These are phyloP conservation scores for Phyllostachys edulis DNA, from an alignment of 176 grass and related monocot species.

Conservation along the genomic window DNA sequence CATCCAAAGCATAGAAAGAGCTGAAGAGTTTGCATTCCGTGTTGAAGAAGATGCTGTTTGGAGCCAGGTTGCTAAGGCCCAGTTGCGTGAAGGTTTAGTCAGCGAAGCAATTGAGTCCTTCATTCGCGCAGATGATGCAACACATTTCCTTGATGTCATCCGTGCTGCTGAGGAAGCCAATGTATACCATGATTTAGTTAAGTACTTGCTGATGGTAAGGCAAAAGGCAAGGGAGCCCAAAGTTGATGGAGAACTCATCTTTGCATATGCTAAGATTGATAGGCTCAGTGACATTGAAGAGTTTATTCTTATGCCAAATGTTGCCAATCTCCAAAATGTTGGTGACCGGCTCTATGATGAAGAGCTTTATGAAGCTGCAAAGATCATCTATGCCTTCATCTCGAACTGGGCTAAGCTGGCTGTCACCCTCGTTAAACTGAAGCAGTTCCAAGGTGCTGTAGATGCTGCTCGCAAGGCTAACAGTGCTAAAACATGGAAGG, in stretches of 20 bases:
- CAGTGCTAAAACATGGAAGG: conserved; percentile 96
- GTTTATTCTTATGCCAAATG: conserved; percentile 98
- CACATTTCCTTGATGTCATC: conserved; percentile 91
- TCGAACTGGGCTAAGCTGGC: conserved; percentile 99
- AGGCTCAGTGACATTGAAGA: conserved; percentile 94
- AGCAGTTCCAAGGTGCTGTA: conserved; percentile 94
- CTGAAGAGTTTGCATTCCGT: conserved; percentile 93
- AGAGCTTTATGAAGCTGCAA: conserved; percentile 96
- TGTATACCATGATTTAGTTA: conserved; percentile 81
- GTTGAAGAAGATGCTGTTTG: conserved; percentile 99
- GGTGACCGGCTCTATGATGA: conserved; percentile 90
- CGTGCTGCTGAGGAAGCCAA: conserved; percentile 73
- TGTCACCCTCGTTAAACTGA: conserved; percentile 82
- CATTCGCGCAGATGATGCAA: conserved; percentile 89
- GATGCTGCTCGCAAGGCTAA: conserved; percentile 98
- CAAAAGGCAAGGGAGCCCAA: conserved; percentile 83
- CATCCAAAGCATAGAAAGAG: conserved; percentile 89
- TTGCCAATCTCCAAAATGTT: conserved; percentile 96
- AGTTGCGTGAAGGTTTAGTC: conserved; percentile 84
- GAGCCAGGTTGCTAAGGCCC: conserved; percentile 98
- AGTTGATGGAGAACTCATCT: conserved; percentile 90
- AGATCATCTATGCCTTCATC: conserved; percentile 98
- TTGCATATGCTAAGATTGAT: conserved; percentile 95
- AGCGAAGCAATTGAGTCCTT: conserved; percentile 97
- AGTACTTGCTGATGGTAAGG: conserved; percentile 87